Conservation (phyloP, 371 early-diverging fungal genomes). For the Mucor ambiguus region DNA sequence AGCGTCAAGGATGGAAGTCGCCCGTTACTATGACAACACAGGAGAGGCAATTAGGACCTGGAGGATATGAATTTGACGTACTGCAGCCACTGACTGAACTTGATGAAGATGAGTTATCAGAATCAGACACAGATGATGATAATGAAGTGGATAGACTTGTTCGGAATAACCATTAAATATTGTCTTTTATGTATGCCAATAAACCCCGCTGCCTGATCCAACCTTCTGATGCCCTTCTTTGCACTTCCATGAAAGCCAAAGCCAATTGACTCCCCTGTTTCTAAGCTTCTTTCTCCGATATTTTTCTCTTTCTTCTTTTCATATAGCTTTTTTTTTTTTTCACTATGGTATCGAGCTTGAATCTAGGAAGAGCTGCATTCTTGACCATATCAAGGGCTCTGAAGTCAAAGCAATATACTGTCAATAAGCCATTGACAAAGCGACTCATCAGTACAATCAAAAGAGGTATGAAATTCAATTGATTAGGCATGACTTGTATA, state of each 20-base stretch:
- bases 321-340: constrained; percentile 3
- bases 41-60: constrained; percentile 8
- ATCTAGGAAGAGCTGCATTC: constrained; percentile 11
- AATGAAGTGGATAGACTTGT: constrained; percentile 7
- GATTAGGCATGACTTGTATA: not conserved
- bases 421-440: constrained; percentile 12
- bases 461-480: constrained; percentile 7
- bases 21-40: not conserved
- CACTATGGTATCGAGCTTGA: constrained; percentile 13
- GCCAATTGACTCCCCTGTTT: constrained; percentile 1
- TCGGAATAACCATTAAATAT: not conserved
- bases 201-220: not conserved
- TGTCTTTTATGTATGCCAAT: constrained; percentile 6
- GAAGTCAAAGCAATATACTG: not conserved
- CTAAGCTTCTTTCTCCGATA: constrained; percentile 6
- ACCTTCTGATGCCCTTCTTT: not conserved
- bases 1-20: constrained; percentile 14
- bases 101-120: constrained; percentile 20
- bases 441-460: constrained; percentile 14
- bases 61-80: constrained; percentile 32
- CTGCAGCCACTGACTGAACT: constrained; percentile 27
- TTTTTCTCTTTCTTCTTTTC: constrained; percentile 10
- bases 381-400: constrained; percentile 3
- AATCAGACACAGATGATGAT: constrained; percentile 18
- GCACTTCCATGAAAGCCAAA: not conserved